Percentiles rank a stretch among this genome's conserved stretches.
Conservation (phyloP, 2,329 filamentous ascomycete species). For the Botrytis pseudocinerea region DNA sequence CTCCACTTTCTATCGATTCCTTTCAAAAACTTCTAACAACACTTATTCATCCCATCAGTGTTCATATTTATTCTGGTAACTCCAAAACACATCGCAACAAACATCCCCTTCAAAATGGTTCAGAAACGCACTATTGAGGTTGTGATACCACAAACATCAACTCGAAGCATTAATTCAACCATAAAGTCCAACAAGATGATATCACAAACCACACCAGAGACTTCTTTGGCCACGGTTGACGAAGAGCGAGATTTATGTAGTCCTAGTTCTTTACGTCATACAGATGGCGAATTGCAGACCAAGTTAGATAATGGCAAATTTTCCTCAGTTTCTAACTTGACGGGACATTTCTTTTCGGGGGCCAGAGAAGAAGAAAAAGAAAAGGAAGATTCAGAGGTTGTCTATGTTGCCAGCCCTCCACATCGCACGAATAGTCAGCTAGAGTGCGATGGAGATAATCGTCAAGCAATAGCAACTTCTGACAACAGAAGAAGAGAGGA, state of each 20-base stretch:
- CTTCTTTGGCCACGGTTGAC: background rate
- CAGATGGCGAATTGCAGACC: background rate
- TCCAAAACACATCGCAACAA: background rate
- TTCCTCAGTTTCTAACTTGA: too few species aligned
- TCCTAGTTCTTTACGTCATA: background rate
- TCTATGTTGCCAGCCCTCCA: accelerated
- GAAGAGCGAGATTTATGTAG: background rate
- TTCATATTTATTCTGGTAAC: background rate
- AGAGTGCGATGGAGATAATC: background rate
- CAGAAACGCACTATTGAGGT: background rate
- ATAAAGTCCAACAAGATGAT: background rate
- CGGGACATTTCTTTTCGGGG: background rate
- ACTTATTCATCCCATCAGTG: background rate
- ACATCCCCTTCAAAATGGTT: background rate
- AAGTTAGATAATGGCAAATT: background rate
- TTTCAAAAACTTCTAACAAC: background rate
- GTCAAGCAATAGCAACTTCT: too few species aligned
- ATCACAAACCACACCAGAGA: background rate
- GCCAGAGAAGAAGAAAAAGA: background rate
- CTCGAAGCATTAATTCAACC: background rate
- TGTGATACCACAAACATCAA: background rate
- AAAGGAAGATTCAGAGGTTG: background rate
- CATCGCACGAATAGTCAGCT: background rate
- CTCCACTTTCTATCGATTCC: background rate
- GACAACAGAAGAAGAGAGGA: background rate